phyloP scores from a whole-genome alignment of 148 eudicot species.

The Simmondsia chinensis region DNA sequence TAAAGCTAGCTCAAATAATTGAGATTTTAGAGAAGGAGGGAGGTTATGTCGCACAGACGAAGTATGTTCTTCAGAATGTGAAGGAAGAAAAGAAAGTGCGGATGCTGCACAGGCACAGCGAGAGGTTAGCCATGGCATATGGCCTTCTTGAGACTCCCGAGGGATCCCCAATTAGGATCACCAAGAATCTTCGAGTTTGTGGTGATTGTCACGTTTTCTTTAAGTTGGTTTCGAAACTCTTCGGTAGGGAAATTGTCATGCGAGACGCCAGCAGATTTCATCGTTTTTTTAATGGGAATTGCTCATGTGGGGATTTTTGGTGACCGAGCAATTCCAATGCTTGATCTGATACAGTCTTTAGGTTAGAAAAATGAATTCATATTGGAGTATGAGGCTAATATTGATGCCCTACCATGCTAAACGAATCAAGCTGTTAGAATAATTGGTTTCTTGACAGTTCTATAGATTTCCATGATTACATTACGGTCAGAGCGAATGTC shows the following conservation, averaged over 20 bases:
- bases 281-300: constrained; percentile 55
- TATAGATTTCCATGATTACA: too few species aligned
- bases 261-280: constrained; percentile 93
- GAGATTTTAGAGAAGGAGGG: constrained; percentile 45
- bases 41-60: constrained; percentile 55
- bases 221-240: constrained; percentile 55
- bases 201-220: constrained; percentile 74
- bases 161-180: constrained; percentile 54
- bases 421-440: too few species aligned
- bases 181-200: constrained; percentile 82
- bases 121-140: constrained; percentile 80
- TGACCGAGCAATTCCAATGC: constrained; percentile 19
- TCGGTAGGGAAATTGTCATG: constrained; percentile 45
- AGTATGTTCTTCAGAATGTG: constrained; percentile 63
- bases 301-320: constrained; percentile 93
- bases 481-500: too few species aligned
- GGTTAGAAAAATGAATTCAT: too few species aligned
- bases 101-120: constrained; percentile 71
- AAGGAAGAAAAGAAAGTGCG: constrained; percentile 56
- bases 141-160: constrained; percentile 42
- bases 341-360: neutral
- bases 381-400: too few species aligned
- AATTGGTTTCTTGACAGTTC: too few species aligned
- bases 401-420: too few species aligned
- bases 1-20: constrained; percentile 34